Conservation (phyloP, 2,329 filamentous ascomycete species). For the Davidsoniella eucalypti region DNA sequence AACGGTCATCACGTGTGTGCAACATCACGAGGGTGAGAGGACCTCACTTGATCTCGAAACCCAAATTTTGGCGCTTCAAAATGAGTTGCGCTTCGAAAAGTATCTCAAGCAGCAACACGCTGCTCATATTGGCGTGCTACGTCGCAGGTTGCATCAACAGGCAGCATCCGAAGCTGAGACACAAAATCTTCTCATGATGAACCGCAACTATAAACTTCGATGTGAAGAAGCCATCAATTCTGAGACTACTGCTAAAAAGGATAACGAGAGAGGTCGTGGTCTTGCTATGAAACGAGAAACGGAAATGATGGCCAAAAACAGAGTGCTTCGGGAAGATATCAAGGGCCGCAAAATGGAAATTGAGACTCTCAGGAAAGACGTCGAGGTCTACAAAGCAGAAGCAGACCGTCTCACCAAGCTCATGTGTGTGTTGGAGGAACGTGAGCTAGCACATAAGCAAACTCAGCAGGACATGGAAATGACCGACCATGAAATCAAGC, state of each 20-base stretch:
- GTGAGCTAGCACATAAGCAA: slow-evolving; percentile 47
- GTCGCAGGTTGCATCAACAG: slow-evolving; percentile 57
- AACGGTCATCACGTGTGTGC: background rate
- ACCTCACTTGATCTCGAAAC: slow-evolving; percentile 35
- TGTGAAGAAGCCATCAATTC: slow-evolving; percentile 56
- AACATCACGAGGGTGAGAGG: background rate
- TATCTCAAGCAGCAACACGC: slow-evolving; percentile 75
- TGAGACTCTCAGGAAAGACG: slow-evolving; percentile 37
- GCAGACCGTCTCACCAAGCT: slow-evolving; percentile 47
- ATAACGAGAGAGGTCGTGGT: slow-evolving; percentile 53
- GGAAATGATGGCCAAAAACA: slow-evolving; percentile 50
- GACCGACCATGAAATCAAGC: slow-evolving; percentile 42
- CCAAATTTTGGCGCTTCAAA: slow-evolving; percentile 59
- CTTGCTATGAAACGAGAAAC: slow-evolving; percentile 66
- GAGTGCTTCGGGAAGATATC: slow-evolving; percentile 50
- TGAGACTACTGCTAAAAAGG: slow-evolving; percentile 53
- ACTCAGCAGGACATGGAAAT: slow-evolving; percentile 46
- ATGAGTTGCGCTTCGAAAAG: slow-evolving; percentile 68
- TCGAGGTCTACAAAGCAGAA: slow-evolving; percentile 42
- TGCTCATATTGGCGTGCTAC: slow-evolving; percentile 62
- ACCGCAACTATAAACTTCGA: slow-evolving; percentile 55
- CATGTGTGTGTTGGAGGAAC: slow-evolving; percentile 52
- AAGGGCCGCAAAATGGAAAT: slow-evolving; percentile 46
- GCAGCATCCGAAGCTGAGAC: slow-evolving; percentile 68
- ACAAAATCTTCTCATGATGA: slow-evolving; percentile 63